Evolutionary conservation across 202 grass and related monocot genomes (phyloP).

Genomic region (Elaeis oleifera): DNA sequence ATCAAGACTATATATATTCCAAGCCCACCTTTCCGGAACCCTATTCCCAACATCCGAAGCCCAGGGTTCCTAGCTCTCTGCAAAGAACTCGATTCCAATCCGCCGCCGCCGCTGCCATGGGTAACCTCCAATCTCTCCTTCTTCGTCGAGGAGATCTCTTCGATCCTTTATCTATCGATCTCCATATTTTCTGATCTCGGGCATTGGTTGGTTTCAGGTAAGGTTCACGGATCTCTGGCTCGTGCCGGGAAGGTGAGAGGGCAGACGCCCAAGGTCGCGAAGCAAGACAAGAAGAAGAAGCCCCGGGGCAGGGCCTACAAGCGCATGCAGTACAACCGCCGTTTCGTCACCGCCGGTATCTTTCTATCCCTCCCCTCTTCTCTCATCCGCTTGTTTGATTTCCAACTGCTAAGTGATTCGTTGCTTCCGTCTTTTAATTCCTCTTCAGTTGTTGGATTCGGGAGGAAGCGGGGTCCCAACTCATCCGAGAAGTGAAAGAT

Average conservation of each 20-base stretch:
- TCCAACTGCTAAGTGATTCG: no score
- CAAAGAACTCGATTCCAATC: no score
- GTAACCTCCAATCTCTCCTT: conserved; percentile 10
- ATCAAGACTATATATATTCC: no score
- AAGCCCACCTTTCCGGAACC: no score
- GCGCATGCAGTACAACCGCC: conserved; percentile 77
- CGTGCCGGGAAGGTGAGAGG: conserved; percentile 68
- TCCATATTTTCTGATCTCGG: neutral
- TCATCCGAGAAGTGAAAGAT: conserved; percentile 58
- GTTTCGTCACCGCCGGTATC: conserved; percentile 57
- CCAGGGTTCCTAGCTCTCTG: no score
- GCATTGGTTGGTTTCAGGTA: conserved; percentile 27
- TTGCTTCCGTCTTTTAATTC: no score
- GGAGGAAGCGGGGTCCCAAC: conserved; percentile 81
- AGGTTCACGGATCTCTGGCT: conserved; percentile 72
- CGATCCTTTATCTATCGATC: neutral
- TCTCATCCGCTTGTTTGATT: no score
- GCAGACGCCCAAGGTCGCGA: conserved; percentile 77
- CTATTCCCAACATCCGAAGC: no score
- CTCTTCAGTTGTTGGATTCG: conserved; percentile 48
- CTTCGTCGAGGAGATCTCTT: neutral
- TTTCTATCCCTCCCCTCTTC: no score
- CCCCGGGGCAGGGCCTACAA: conserved; percentile 66
- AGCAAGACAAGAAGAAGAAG: conserved; percentile 90
- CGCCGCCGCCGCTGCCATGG: conserved; percentile 20